phyloP scores from a whole-genome alignment of 208 protist species.

The Trypanosoma theileri region DNA sequence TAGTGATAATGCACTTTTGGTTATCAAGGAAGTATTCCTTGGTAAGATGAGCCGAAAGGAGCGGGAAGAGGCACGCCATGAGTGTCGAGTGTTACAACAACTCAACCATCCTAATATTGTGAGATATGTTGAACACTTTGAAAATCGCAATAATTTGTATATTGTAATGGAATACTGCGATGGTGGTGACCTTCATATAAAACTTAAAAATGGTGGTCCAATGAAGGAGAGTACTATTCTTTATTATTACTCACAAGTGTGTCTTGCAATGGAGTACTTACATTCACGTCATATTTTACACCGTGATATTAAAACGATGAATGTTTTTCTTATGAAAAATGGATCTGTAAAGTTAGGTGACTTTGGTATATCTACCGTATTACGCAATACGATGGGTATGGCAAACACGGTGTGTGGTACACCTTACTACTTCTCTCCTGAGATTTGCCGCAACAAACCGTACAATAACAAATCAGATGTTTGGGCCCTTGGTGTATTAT shows the following conservation, averaged over 20 bases:
- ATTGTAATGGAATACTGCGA: conserved; percentile 95
- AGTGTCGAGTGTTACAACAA: conserved; percentile 83
- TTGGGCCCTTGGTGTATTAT: conserved; percentile 90
- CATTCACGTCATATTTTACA: conserved; percentile 93
- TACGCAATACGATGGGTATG: conserved; percentile 91
- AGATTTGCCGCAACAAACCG: conserved; percentile 93
- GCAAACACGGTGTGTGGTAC: conserved; percentile 93
- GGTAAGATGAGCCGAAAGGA: conserved; percentile 85
- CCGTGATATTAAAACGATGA: conserved; percentile 93
- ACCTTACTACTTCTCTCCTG: conserved; percentile 96
- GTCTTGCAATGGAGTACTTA: conserved; percentile 91
- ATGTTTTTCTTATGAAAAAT: conserved; percentile 93
- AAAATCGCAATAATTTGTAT: conserved; percentile 86
- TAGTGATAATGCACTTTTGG: conserved; percentile 75
- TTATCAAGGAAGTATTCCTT: conserved; percentile 92
- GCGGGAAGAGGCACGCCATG: conserved; percentile 85
- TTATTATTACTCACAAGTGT: conserved; percentile 92
- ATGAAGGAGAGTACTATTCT: conserved; percentile 86
- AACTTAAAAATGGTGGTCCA: conserved; percentile 64
- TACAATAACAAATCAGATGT: conserved; percentile 97
- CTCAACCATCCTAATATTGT: conserved; percentile 92
- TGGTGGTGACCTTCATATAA: conserved; percentile 75
- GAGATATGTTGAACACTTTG: conserved; percentile 91
- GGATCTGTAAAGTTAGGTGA: conserved; percentile 91
- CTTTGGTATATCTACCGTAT: conserved; percentile 92